Base-by-base conservation (phyloP, 345 rosid genomes). In the Lepidium sativum region DNA sequence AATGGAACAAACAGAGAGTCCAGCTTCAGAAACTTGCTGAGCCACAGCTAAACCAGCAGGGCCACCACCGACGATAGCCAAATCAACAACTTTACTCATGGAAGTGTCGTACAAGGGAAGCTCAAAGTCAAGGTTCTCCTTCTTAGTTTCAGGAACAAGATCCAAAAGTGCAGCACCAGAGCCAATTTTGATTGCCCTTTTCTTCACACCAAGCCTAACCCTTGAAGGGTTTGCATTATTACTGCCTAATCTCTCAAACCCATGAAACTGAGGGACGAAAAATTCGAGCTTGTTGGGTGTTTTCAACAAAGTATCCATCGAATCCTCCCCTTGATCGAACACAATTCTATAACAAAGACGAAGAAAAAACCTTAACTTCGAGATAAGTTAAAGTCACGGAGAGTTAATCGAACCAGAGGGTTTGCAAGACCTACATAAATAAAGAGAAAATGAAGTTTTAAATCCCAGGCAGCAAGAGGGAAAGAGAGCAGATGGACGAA, bases 11-110 rank as follows among this genome's bases (percentile, higher is more conserved):
- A 94, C 99, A 0, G 91, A 84, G 52, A 90, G 96, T 29, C 99
- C 99, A 0, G 96, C 96, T 73, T 84, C 87, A 0, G 99, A 87
- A 27, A 94, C 99, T 55, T 81, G 95, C 72, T 89, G 96, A 7
- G 98, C 97, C 57, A 92, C 98, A 2, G 98, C 98, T 12, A 92
- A 85, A 65, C 99, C 99, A 0, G 99, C 97, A 8, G 99, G 97
- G 6, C 99, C 99, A 0, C 99, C 99, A 14, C 99, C 99, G 2
- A 94, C 99, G 15, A 94, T 90, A 1, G 97, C 99, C 35, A 94
- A 79, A 69, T 94, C 99, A 51, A 87, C 88, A 13, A 77, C 78
- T 44, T 58, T 66, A 9, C 80, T 86, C 75, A 80, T 81, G 6
- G 86, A 75, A 3, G 88, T 75, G 70, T 92, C 86, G 71, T 77